These are phyloP conservation scores for Eimeria necatrix DNA, from an alignment of 169 alveolate species.

Conservation along the genomic window DNA sequence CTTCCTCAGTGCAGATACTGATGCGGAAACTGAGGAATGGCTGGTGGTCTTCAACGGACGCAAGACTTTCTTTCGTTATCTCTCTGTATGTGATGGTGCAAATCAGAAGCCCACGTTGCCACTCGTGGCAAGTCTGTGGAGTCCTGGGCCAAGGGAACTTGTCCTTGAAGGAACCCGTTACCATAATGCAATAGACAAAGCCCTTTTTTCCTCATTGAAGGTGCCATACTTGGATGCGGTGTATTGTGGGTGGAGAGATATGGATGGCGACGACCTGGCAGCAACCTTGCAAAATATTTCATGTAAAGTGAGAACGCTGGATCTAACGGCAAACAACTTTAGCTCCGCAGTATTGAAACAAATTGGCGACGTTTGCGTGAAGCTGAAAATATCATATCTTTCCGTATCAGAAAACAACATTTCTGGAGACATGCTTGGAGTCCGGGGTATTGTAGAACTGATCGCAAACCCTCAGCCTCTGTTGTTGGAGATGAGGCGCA, in stretches of 20 bases:
- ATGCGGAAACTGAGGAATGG: constrained; percentile 63
- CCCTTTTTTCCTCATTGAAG: constrained; percentile 30
- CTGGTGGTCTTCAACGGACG: constrained; percentile 40
- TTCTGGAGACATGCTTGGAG: constrained; percentile 16
- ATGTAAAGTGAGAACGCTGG: constrained; percentile 42
- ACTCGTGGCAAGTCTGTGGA: constrained; percentile 55
- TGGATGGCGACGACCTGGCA: constrained; percentile 41
- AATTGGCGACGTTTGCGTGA: constrained; percentile 4
- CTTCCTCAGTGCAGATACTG: constrained; percentile 64
- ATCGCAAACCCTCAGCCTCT: constrained; percentile 9
- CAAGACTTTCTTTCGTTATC: constrained; percentile 55
- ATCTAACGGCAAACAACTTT: constrained; percentile 64
- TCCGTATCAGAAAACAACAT: constrained; percentile 50
- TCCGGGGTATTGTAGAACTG: constrained; percentile 34
- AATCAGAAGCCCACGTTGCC: constrained; percentile 18
- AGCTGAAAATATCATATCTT: constrained; percentile 37
- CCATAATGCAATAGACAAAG: constrained; percentile 43
- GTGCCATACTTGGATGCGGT: constrained; percentile 47
- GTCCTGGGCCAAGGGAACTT: constrained; percentile 68
- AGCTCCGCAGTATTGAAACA: constrained; percentile 33
- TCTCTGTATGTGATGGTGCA: constrained; percentile 31
- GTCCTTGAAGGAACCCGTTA: constrained; percentile 53
- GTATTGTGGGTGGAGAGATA: constrained; percentile 61
- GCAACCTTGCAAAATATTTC: constrained; percentile 23
- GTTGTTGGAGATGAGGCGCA: constrained; percentile 64